Evolutionary conservation across 2,329 filamentous ascomycete species (phyloP).

Genomic region (Epicoccum nigrum): DNA sequence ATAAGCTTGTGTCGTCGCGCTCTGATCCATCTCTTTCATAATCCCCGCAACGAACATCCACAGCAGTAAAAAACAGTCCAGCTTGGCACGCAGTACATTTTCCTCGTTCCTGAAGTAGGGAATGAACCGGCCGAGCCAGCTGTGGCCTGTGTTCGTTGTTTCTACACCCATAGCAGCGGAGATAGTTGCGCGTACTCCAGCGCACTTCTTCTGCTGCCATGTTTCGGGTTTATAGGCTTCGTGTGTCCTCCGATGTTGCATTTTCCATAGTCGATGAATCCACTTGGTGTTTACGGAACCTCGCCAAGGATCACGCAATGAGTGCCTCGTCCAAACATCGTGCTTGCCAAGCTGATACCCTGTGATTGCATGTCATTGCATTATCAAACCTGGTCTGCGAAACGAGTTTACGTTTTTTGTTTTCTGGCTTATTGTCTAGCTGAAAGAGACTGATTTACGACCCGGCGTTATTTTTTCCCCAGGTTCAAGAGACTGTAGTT

Average conservation of each 20-base stretch:
- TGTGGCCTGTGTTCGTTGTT: not conserved
- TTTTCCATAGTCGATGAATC: not conserved
- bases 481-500: too few species aligned
- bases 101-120: conserved; percentile 14
- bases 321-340: not conserved
- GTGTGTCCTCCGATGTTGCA: not conserved
- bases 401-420: too few species aligned
- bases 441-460: too few species aligned
- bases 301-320: conserved; percentile 17
- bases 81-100: conserved; percentile 10
- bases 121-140: conserved; percentile 4
- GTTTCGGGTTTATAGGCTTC: not conserved
- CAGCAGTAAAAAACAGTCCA: conserved; percentile 16
- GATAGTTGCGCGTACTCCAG: not conserved
- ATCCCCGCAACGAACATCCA: conserved; percentile 20
- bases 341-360: not conserved
- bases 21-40: conserved; percentile 18
- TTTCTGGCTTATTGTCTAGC: too few species aligned
- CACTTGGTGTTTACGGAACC: conserved; percentile 9
- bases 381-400: too few species aligned
- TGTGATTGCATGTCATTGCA: not conserved
- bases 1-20: conserved; percentile 17
- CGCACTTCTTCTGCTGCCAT: too few species aligned
- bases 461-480: too few species aligned
- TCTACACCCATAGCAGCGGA: not conserved